Base-by-base conservation (phyloP, 1,284 basidiomycete genomes). In the Austroboletus novae-zelandiae region DNA sequence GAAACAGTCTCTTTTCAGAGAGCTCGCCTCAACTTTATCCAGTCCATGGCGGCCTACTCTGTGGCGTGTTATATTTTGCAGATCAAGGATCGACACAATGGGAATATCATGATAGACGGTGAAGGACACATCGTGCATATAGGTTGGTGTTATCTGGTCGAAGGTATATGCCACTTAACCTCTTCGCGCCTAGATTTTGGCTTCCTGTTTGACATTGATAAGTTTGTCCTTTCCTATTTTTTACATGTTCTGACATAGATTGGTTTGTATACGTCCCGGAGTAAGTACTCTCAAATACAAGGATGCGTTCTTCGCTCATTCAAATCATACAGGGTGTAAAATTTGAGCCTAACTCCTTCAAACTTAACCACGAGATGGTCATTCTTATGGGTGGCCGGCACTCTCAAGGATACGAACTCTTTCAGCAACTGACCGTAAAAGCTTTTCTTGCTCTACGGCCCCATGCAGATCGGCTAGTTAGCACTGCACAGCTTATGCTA, bases 1-100 rank as follows among this genome's bases (percentile, higher is more conserved):
- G 93, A 98, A 61, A 90, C 89, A 0, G 75, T 94, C 40, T 77
- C 89, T 25, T 99, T 98, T 77, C 96, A 99, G 67, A 83, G 83
- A 57, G 97, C 97, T 41, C 84, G 96, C 27, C 77, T 93, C 57
- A 98, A 98, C 72, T 99, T 99, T 66, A 93, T 99, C 57, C 94
- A 97, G 67, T 96, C 93, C 1, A 99, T 99, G 97, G 97, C 97
- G 1, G 97, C 94, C 17, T 99, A 99, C 71, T 98, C 94, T 32
- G 87, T 99, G n/a, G 92, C 94, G 11, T 99, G 96, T 69, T 98
- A 98, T 70, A 94, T 98, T 56, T 72, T 98, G 36, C 96, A 99
- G 70, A 94, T 98, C 72, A 96, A 97, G 72, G 97, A 99, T 68
- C 76, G 96, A 34, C 96, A 99, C 71, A 98, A 98, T 65, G 96